Base-by-base conservation (phyloP, 192 early-diverging fungal genomes). In the Podila horticola region DNA sequence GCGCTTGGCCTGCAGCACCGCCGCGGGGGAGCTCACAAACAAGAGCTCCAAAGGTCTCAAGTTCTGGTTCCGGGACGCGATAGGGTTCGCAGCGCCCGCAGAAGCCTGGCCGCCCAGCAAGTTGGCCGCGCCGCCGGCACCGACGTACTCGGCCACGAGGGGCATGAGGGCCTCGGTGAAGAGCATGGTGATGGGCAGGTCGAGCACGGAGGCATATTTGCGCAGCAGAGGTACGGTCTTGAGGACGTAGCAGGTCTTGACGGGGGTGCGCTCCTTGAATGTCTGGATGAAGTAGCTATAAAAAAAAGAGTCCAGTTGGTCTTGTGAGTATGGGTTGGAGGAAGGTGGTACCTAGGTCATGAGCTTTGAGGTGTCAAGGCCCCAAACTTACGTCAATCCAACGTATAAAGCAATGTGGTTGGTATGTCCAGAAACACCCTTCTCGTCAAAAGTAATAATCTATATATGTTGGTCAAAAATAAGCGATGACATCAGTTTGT, bases 381-480 rank as follows among this genome's bases (percentile, higher is more conserved):
- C 33, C 31, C 10, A 10, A 20, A 63, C 72, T 82, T 84, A 88
- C 87, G 82, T 89, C 34, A 85, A 84, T 57, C 95, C 97, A 68
- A 90, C 84, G 72, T 92, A 95, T 22, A 89, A 84, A 10, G 96
- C 91, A 58, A 91, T 86, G 75, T 99, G 97, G 82, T 99, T 99
- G 48, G 87, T 83, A 69, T 99, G 97, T 1, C 94, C 94, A n/a
- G 95, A 96, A 41, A 99, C 88, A 2, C 97, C 97, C 28, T 88
- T 74, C 10, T 86, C 74, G 82, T 99, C 97, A 86, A 98, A 99
- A 0, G 97, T 99, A 26, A 97, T 89, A 24, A 97, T 87, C 89
- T 90, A 86, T 64, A 52, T 11, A 29, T 15, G 31, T 28, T 4
- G 24, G 5, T 2, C 20, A 55, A 36, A 55, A 45, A 45, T 15